Conservation (phyloP, 1,284 basidiomycete genomes). For the Heterobasidion parviporum region DNA sequence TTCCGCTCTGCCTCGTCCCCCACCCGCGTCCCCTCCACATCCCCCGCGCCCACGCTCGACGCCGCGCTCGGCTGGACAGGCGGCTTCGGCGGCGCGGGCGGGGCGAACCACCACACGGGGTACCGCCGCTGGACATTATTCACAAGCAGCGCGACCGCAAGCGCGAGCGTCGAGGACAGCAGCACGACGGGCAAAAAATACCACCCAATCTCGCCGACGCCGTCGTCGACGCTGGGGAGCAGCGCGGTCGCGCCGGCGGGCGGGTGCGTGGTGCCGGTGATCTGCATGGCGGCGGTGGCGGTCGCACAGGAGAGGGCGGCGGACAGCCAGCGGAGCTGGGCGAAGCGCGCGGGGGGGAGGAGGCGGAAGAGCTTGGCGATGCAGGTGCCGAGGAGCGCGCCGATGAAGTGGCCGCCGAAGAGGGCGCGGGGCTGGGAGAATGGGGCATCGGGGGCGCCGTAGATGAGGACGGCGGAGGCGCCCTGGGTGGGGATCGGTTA, state of each 20-base stretch:
- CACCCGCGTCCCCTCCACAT: too few species aligned
- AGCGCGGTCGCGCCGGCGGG: conserved; percentile 47
- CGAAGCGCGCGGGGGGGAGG: conserved; percentile 26
- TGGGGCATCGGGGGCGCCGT: conserved; percentile 50
- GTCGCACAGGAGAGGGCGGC: conserved; percentile 45
- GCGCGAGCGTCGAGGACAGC: conserved; percentile 40
- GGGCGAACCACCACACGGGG: conserved; percentile 45
- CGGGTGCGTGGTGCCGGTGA: conserved; percentile 52
- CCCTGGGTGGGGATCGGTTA: conserved; percentile 27
- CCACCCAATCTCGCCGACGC: conserved; percentile 46
- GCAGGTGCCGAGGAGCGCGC: conserved; percentile 42
- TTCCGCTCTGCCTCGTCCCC: too few species aligned
- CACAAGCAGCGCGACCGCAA: conserved; percentile 42
- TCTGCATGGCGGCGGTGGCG: conserved; percentile 45
- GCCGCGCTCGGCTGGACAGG: too few species aligned
- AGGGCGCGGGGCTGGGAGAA: conserved; percentile 55
- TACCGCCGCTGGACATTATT: conserved; percentile 55
- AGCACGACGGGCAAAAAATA: conserved; percentile 53
- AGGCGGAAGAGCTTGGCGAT: conserved; percentile 50
- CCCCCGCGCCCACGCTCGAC: too few species aligned
- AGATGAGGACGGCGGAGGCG: conserved; percentile 52
- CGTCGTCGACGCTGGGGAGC: conserved; percentile 38
- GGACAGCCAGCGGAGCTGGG: conserved; percentile 44
- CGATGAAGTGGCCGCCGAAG: conserved; percentile 47
- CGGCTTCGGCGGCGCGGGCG: not conserved